Conservation (phyloP, 2,329 filamentous ascomycete species). For the Aschersonia sp. region DNA sequence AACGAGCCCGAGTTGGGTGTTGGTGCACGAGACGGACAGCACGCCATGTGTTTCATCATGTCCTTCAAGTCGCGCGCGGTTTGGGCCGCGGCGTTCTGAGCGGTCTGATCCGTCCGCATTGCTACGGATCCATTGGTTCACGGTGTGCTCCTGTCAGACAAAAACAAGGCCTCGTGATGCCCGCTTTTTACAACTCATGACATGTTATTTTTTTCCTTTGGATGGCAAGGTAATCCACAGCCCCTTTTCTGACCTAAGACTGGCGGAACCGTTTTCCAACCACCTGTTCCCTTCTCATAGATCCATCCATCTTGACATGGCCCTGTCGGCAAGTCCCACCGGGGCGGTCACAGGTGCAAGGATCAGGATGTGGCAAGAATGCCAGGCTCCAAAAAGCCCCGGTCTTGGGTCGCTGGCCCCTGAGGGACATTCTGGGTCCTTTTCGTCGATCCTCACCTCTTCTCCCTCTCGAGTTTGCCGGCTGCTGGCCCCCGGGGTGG, state of each 20-base stretch:
- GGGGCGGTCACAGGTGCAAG: constrained; percentile 1
- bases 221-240: not conserved
- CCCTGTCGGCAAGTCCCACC: constrained; percentile 1
- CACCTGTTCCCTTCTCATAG: not conserved
- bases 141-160: constrained; percentile 1
- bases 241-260: constrained; percentile 1
- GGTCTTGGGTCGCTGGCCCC: not conserved
- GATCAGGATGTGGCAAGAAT: constrained; percentile 1
- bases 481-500: too few species aligned
- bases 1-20: too few species aligned
- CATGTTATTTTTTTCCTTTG: not conserved
- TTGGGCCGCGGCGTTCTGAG: too few species aligned
- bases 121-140: constrained; percentile 1
- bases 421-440: too few species aligned
- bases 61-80: too few species aligned
- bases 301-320: not conserved
- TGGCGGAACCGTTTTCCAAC: not conserved
- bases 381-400: not conserved
- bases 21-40: too few species aligned
- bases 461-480: too few species aligned
- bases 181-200: not conserved
- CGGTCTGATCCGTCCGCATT: not conserved
- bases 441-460: too few species aligned
- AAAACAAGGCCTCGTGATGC: not conserved
- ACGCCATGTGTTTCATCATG: too few species aligned